Evolutionary conservation across 2,329 filamentous ascomycete genomes (phyloP), one percentile per base, ranked within the genome.

Genomic region (Claviceps sp.): DNA sequence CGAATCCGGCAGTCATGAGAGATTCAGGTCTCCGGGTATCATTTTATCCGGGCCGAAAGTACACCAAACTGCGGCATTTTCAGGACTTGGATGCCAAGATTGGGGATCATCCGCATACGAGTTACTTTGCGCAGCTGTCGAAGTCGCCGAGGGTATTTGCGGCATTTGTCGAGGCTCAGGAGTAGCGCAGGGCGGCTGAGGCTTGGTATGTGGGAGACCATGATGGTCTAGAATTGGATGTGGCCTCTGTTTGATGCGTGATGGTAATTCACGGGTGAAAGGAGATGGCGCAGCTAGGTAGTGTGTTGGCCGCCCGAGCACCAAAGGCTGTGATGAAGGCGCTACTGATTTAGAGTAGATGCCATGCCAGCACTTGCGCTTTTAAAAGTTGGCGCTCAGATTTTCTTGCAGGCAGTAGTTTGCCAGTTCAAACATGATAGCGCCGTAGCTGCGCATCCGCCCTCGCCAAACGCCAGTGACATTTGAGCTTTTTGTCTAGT

Each of bases 121-220:
- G 37, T 34, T 51, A 55, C 18, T 55, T 51, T 44, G 54, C 54
- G 37, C 54, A 52, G 46, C 22, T 55, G 34, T 34, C 46, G 13
- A 37, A 30, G 24, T 37, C 46, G 47, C 54, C 54, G 40, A 49
- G 51, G 37, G 18, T 55, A 42, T 55, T 55, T 53, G 54, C 54
- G 37, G 54, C 50, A 9, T 55, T 55, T 51, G 54, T 41, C 11
- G 22, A 48, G 38, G 44, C 51, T 6, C 37, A 24, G 18, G 50
- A 52, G 37, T 47, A 45, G 38, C 26, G 18, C 16, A 50, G 50
- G 47, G 26, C 42, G 40, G 38, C 26, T 18, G 18, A 50, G 40
- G 51, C 41, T 26, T 16, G 22, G 26, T 50, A 42, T 42, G 20
- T 47, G 14, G 43, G 18, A 30, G 30, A 11, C 40, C 8, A 13